Percentiles rank a stretch among this genome's conserved stretches.
Conservation (phyloP, 2,329 filamentous ascomycete species). For the Colletotrichum viniferum region DNA sequence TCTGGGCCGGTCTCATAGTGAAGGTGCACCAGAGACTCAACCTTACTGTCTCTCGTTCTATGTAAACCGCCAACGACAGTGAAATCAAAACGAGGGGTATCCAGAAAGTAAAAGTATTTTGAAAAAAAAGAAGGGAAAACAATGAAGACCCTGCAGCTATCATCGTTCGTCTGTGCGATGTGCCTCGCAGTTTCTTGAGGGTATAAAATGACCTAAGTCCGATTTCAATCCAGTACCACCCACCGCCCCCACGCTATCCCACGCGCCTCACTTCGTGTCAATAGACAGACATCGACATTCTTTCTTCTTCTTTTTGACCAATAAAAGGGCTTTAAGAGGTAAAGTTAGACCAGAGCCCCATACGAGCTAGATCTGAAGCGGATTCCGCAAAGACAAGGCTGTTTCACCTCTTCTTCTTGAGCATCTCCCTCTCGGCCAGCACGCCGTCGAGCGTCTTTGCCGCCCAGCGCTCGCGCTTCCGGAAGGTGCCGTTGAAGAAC, state of each 20-base stretch:
- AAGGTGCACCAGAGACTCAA: background rate
- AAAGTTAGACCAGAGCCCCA: background rate
- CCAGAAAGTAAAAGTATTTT: background rate
- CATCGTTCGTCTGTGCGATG: background rate
- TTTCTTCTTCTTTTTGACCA: background rate
- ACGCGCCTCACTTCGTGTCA: background rate
- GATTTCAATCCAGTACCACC: background rate
- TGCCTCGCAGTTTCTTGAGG: background rate
- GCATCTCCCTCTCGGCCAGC: constrained; percentile 51
- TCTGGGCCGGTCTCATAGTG: background rate
- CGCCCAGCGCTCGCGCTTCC: constrained; percentile 62
- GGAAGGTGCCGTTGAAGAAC: constrained; percentile 66
- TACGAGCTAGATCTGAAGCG: background rate
- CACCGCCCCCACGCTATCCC: background rate
- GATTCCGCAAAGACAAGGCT: background rate
- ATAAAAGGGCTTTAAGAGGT: background rate
- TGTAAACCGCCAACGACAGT: background rate
- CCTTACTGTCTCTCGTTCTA: background rate
- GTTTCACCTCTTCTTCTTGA: constrained; percentile 50
- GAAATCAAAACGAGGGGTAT: constrained; percentile 3
- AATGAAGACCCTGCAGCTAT: background rate
- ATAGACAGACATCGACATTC: background rate
- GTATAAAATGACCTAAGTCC: background rate
- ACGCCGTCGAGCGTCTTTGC: constrained; percentile 56
- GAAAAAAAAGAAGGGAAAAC: background rate